A percentile compares a stretch with the other conserved stretches of the same genome.
phyloP scores from a whole-genome alignment of 495 filamentous ascomycete genomes.

The Hypoxylon fuscum region DNA sequence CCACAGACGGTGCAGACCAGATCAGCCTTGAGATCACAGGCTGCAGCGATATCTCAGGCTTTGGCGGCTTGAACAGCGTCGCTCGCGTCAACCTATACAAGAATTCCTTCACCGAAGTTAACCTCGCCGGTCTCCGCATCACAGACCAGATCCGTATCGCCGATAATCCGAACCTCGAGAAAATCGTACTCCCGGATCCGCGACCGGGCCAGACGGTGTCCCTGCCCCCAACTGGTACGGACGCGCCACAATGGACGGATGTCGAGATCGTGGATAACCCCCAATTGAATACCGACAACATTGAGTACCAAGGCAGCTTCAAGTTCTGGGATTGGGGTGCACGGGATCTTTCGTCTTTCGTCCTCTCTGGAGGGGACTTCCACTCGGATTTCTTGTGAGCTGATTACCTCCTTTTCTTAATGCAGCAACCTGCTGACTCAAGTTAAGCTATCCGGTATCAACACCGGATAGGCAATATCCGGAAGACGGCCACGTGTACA shows the following conservation, averaged over 20 bases:
- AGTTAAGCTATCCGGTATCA: conserved; percentile 12
- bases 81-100: conserved; percentile 15
- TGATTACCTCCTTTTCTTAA: neutral
- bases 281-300: conserved; percentile 3
- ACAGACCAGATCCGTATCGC: conserved; percentile 25
- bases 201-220: conserved; percentile 12
- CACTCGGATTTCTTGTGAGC: conserved; percentile 29
- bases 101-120: conserved; percentile 18
- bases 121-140: conserved; percentile 14
- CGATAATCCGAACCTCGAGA: conserved; percentile 23
- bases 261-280: conserved; percentile 25
- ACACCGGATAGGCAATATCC: conserved; percentile 7
- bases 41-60: neutral
- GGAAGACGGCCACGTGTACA: conserved; percentile 5
- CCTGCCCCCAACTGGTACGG: conserved; percentile 18
- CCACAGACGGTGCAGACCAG: neutral
- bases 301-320: conserved; percentile 19
- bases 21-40: conserved; percentile 23
- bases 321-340: conserved; percentile 24
- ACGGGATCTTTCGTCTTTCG: conserved; percentile 8
- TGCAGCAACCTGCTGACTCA: neutral
- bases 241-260: conserved; percentile 25
- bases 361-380: conserved; percentile 12
- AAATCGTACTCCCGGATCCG: conserved; percentile 10
- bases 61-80: conserved; percentile 3